Evolutionary conservation across 371 early-diverging fungal genomes (phyloP).

Genomic region (Actinomortierella wolfii): DNA sequence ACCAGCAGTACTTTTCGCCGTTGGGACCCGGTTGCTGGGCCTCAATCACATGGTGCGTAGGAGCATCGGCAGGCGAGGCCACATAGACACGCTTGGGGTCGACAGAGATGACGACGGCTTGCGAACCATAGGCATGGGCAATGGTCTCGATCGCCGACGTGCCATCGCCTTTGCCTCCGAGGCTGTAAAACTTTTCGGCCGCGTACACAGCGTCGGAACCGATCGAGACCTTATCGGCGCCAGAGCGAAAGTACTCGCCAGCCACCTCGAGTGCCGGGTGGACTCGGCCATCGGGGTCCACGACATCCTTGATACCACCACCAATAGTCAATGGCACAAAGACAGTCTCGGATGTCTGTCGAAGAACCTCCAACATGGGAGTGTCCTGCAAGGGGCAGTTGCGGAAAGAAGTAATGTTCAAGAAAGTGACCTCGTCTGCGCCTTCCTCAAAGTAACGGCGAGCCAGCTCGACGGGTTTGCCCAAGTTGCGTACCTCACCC

Average conservation of each 20-base stretch:
- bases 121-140: conserved; percentile 88
- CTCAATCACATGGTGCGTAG: conserved; percentile 73
- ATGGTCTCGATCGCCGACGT: conserved; percentile 92
- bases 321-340: conserved; percentile 98
- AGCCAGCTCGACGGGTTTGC: conserved; percentile 95
- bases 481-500: conserved; percentile 93
- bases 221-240: conserved; percentile 98
- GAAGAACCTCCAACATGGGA: conserved; percentile 94
- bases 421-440: conserved; percentile 96
- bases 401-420: conserved; percentile 97
- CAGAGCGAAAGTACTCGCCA: conserved; percentile 96
- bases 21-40: conserved; percentile 82
- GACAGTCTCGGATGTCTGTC: conserved; percentile 84
- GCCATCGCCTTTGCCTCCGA: conserved; percentile 57
- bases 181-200: conserved; percentile 79
- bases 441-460: conserved; percentile 92
- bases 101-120: conserved; percentile 98
- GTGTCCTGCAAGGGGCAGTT: conserved; percentile 87
- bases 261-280: conserved; percentile 93
- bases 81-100: conserved; percentile 96
- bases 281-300: conserved; percentile 78
- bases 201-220: conserved; percentile 98
- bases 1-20: conserved; percentile 96
- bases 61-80: conserved; percentile 71
- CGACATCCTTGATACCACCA: conserved; percentile 94